Base-by-base conservation (phyloP, 805 yeast genomes). In the Candida morakotiae region DNA sequence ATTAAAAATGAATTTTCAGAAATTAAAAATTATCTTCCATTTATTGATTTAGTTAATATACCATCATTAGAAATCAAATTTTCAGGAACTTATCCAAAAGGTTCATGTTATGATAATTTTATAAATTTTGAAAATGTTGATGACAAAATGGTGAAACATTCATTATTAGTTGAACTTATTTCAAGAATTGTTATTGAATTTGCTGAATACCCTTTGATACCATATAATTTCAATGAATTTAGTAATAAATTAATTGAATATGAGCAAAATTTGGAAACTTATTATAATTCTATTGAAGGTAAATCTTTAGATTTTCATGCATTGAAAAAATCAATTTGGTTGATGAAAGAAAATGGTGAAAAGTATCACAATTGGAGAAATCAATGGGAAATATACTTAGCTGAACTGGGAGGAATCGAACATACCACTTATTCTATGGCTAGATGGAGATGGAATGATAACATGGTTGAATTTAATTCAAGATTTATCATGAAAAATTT, bases 381-480 rank as follows among this genome's bases (percentile, higher is more conserved):
- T 16, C 76, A 81, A 6, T 89, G 96, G 96, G 55, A 59, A 16
- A 73, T 73, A 13, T 66, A 48, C 36, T 46, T 68, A 5, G 29
- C 36, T 13, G 52, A 54, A 6, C 44, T 62, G 1, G 53, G 72
- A 4, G 89, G 83, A 2, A 51, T 78, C 3, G 95, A 89, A 53
- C 88, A 95, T 1, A 76, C 87, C 1, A 54, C 83, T 39, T 62
- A 86, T 27, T 73, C 89, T 0, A 78, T 81, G 31, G 79, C 76
- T 44, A 69, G 98, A 49, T 77, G 86, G 82, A 77, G 77, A 39
- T 84, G 93, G 86, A 89, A 89, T 57, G 71, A 77, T n/a, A 77
- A 77, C 42, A 58, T 87, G 49, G 57, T 75, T 3, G 55, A 61
- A 11, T 66, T 85, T 40, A 82, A 80, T 44, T 73, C 73, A 44